Conservation (phyloP, 2,329 filamentous ascomycete species). For the Graphilbum ipis-grandicollis region DNA sequence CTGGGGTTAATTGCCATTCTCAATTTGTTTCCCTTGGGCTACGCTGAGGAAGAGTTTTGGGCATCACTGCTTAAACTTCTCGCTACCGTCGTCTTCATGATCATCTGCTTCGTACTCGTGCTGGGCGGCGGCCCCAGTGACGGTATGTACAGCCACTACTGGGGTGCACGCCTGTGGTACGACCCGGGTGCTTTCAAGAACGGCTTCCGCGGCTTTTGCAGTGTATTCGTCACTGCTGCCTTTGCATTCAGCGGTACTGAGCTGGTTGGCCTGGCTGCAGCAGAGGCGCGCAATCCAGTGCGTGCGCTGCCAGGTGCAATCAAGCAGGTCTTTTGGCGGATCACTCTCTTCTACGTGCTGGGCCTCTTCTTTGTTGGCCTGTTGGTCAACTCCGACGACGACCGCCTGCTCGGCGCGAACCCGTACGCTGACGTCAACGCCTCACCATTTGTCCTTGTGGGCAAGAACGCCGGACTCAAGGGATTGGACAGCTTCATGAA, state of each 20-base stretch:
- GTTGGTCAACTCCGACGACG: not conserved
- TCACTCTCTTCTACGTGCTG: not conserved
- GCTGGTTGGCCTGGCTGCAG: not conserved
- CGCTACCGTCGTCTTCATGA: constrained; percentile 45
- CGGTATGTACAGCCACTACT: constrained; percentile 19
- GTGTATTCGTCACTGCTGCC: not conserved
- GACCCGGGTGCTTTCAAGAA: not conserved
- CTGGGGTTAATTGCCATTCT: constrained; percentile 30
- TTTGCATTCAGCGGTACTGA: not conserved
- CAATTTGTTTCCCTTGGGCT: constrained; percentile 39
- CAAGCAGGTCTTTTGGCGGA: not conserved
- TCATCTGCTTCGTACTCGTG: constrained; percentile 40
- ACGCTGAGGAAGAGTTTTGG: constrained; percentile 43
- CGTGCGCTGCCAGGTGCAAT: not conserved
- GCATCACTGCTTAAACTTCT: constrained; percentile 37
- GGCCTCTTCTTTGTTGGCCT: not conserved
- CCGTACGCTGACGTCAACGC: constrained; percentile 26
- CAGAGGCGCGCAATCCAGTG: not conserved
- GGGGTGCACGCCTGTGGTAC: not conserved
- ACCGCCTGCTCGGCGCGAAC: constrained; percentile 25
- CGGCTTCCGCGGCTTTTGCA: not conserved
- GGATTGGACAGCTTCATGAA: constrained; percentile 42
- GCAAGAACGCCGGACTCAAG: constrained; percentile 31
- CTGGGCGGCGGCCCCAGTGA: constrained; percentile 39
- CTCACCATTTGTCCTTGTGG: constrained; percentile 41